Evolutionary conservation across 768 basidiomycete genomes (phyloP), one percentile per base, ranked within the genome.

Genomic region (Boletellus sp.): DNA sequence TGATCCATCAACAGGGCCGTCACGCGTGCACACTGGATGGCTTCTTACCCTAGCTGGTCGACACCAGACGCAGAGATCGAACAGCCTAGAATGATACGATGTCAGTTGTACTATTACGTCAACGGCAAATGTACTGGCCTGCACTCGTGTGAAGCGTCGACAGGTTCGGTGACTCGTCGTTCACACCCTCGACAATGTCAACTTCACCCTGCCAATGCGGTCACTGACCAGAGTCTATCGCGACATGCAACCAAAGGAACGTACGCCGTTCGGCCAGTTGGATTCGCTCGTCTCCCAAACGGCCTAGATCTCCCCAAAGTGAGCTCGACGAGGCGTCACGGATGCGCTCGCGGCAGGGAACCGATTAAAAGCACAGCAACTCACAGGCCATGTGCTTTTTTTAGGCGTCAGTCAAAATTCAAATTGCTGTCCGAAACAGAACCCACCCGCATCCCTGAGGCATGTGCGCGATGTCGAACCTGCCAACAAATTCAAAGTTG

Each of bases 111-210:
- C n/a, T n/a, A 33, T 20, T 3, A 20, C 11, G 5, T 34, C 15
- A 11, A 22, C 13, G 19, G 33, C 9, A 41, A 22, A 22, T 16
- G 5, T 26, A 45, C 70, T 41, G 50, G 76, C 80, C 69, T 11
- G 78, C 55, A 47, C 68, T 70, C 5, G 83, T 84, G 62, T 86
- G 85, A 34, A 86, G 68, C 0, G 81, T 78, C 2, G 72, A 70
- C 50, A 73, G 70, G 57, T 83, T 79, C 3, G 78, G 74, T 13
- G 66, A 65, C 47, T 75, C 68, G 56, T 81, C 70, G 56, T 85
- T 84, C 13, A 84, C 81, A 37, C 70, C 66, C 42, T 67, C 66
- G 7, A 67, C 55, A 8, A 69, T 67, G 39, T 69, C 65, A 6
- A 69, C 41, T 33, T 67, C 65, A 17, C 67, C 65, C 65, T 67